These are phyloP conservation scores for Russula emetica DNA, from an alignment of 768 basidiomycete genomes.

Conservation along the genomic window DNA sequence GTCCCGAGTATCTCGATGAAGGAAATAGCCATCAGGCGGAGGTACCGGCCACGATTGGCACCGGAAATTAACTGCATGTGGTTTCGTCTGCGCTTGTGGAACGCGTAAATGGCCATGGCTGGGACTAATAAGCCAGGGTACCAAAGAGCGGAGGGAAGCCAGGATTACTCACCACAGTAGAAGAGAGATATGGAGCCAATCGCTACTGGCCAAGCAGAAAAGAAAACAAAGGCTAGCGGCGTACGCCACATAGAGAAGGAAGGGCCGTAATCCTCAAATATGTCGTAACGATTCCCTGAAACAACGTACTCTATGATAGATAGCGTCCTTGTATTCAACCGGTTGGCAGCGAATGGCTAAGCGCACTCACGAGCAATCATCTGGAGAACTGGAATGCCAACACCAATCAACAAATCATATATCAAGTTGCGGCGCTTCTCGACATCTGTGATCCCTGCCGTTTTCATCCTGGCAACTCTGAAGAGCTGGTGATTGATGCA, in stretches of 20 bases:
- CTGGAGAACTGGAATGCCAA: no score
- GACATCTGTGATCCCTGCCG: conserved; percentile 33
- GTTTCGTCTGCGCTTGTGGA: no score
- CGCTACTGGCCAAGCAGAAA: conserved; percentile 31
- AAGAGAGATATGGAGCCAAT: conserved; percentile 33
- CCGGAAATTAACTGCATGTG: background rate
- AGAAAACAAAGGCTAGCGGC: conserved; percentile 31
- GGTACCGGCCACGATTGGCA: conserved; percentile 29
- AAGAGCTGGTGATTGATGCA: conserved; percentile 31
- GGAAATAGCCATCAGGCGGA: conserved; percentile 1
- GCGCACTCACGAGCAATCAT: no score
- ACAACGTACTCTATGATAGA: background rate
- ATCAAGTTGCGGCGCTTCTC: background rate
- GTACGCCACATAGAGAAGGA: conserved; percentile 37
- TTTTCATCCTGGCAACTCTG: conserved; percentile 38
- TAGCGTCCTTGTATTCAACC: background rate
- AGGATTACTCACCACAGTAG: conserved; percentile 36
- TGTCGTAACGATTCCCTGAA: background rate
- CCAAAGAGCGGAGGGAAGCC: accelerated
- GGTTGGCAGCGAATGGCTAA: no score
- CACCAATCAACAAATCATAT: no score
- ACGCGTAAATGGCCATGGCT: conserved; percentile 32
- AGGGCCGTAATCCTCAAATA: conserved; percentile 44
- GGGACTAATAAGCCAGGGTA: background rate
- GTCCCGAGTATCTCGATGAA: background rate